These are phyloP conservation scores for Xerophyta viscosa DNA, from an alignment of 106 monocot species.

Conservation along the genomic window DNA sequence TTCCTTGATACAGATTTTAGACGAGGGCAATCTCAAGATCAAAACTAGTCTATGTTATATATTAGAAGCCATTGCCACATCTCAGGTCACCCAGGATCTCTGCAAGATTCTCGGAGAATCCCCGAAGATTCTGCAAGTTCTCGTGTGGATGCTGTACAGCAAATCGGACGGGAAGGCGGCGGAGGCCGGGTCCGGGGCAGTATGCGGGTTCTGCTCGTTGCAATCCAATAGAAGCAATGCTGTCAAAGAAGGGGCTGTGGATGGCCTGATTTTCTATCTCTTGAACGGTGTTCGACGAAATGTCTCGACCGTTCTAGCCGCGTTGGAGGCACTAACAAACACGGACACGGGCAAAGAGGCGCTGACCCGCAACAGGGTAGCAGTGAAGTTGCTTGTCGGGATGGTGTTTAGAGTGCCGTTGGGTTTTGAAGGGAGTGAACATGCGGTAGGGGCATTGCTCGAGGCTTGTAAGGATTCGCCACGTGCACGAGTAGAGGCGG, in stretches of 20 bases:
- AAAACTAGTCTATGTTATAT: constrained; percentile 40
- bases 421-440: constrained; percentile 55
- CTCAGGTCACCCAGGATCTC: constrained; percentile 19
- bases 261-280: constrained; percentile 35
- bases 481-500: constrained; percentile 27
- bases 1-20: constrained; percentile 31
- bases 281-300: constrained; percentile 1
- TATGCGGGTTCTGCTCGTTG: constrained; percentile 36
- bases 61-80: constrained; percentile 25
- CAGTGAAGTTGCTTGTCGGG: constrained; percentile 39
- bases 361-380: constrained; percentile 11
- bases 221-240: constrained; percentile 34
- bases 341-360: constrained; percentile 36
- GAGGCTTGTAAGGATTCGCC: constrained; percentile 29
- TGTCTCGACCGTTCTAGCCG: constrained; percentile 33
- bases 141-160: constrained; percentile 31
- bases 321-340: constrained; percentile 38
- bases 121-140: constrained; percentile 12
- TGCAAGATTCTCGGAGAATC: constrained; percentile 25
- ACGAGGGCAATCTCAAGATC: constrained; percentile 31
- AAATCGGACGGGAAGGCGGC: constrained; percentile 4
- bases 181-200: constrained; percentile 38
- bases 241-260: constrained; percentile 28
- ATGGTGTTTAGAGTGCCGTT: constrained; percentile 53
- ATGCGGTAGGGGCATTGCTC: constrained; percentile 51